phyloP scores from a whole-genome alignment of 2,329 filamentous ascomycete species.

The Penicillium italicum region DNA sequence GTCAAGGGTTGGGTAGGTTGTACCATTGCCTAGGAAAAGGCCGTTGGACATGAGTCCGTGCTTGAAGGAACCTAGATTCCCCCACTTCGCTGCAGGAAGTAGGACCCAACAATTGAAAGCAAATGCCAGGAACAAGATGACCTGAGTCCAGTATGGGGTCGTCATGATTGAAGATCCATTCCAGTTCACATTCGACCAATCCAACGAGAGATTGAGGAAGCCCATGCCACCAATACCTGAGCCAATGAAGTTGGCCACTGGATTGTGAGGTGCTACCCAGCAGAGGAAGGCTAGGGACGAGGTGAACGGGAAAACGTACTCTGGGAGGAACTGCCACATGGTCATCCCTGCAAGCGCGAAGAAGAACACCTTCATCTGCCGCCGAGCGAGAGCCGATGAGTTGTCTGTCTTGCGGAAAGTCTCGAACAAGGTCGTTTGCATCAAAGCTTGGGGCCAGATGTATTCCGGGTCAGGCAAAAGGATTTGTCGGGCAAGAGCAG shows the following conservation, averaged over 20 bases:
- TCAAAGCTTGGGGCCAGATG: constrained; percentile 52
- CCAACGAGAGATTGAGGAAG: constrained; percentile 56
- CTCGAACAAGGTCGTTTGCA: constrained; percentile 59
- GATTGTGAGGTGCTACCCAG: constrained; percentile 59
- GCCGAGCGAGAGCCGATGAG: constrained; percentile 49
- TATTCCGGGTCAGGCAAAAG: constrained; percentile 58
- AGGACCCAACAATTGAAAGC: constrained; percentile 57
- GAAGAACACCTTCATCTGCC: constrained; percentile 59
- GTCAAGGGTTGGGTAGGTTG: constrained; percentile 44
- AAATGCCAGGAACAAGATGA: constrained; percentile 56
- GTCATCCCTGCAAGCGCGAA: constrained; percentile 51
- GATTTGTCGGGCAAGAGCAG: constrained; percentile 56
- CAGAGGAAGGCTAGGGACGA: constrained; percentile 60
- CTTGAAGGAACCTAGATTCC: constrained; percentile 51
- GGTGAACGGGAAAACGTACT: constrained; percentile 59
- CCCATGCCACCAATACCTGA: constrained; percentile 61
- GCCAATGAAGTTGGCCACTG: constrained; percentile 58
- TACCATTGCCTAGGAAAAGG: constrained; percentile 51
- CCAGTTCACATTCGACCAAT: constrained; percentile 60
- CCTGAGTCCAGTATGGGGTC: constrained; percentile 58
- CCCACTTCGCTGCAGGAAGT: constrained; percentile 58
- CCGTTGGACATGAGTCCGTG: constrained; percentile 58
- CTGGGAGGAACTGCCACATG: constrained; percentile 61
- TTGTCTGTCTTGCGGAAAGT: constrained; percentile 49
- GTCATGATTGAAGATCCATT: constrained; percentile 50